Base-by-base conservation (phyloP, 2,329 filamentous ascomycete species). In the Penicillium frequentans region DNA sequence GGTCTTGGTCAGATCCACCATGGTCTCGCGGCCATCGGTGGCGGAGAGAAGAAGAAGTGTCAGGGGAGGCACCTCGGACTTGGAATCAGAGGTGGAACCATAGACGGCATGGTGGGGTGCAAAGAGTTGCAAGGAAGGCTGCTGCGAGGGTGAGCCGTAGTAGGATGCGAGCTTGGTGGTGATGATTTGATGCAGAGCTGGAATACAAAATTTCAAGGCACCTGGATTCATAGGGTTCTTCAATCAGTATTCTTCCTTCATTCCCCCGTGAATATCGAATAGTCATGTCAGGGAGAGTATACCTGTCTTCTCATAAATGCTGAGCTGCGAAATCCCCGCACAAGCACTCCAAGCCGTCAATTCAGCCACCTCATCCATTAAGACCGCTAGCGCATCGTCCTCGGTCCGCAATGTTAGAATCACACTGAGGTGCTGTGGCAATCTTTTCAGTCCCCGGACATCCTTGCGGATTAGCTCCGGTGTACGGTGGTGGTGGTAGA, bases 401-500 rank as follows among this genome's bases (percentile, higher is more conserved):
- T 70, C 86, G 82, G 56, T 87, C 73, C 57, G 89, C 85, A 70
- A 88, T 81, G 68, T 93, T 57, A 99, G 77, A 54, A 98, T 88
- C 11, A 96, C 88, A 70, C 92, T 97, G 50, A 99, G 75, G 71
- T 99, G 95, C 63, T 89, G 85, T 2, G 95, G 95, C 58, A 96
- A 76, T 66, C 89, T 86, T 56, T 81, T 83, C 56, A 99, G 76
- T 10, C 83, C 82, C 72, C 86, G 86, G 26, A 98, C 88, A 77
- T 99, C 95, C 68, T 89, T 88, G 69, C 89, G 87, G 65, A 99
- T 96, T 70, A 96, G 86, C 71, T 96, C 91, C 8, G 95, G 95
- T 0, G 93, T 96, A 52, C 91, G 90, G 75, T 99, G 95, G 77
- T 99, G 96, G 78, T 99, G 95, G 74, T 93, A 93, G 54, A 96